phyloP scores from a whole-genome alignment of 805 yeast species.

The Pichia cabralensis region DNA sequence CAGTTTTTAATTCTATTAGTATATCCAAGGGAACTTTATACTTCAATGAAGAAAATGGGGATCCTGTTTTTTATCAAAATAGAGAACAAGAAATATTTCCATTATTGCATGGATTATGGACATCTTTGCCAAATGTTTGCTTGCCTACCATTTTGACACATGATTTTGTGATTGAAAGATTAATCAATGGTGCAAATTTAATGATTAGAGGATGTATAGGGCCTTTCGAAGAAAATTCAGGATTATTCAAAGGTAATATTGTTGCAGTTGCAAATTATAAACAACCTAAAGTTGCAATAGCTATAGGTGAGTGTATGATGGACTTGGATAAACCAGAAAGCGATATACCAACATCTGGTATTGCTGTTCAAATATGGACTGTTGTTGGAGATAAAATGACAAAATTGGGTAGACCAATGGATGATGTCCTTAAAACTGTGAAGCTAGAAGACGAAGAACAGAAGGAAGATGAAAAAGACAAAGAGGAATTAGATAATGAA shows the following conservation, averaged over 20 bases:
- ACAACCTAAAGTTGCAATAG: slow-evolving; percentile 54
- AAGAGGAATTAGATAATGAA: slow-evolving; percentile 12
- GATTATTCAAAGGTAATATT: slow-evolving; percentile 40
- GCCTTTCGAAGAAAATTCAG: slow-evolving; percentile 37
- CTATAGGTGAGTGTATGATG: slow-evolving; percentile 55
- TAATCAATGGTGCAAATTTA: slow-evolving; percentile 72
- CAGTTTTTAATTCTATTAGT: slow-evolving; percentile 47
- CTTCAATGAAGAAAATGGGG: slow-evolving; percentile 43
- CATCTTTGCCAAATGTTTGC: slow-evolving; percentile 19
- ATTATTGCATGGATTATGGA: slow-evolving; percentile 65
- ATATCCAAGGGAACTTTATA: slow-evolving; percentile 51
- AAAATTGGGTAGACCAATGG: slow-evolving; percentile 31
- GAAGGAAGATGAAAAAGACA: background rate
- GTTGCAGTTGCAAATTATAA: slow-evolving; percentile 64
- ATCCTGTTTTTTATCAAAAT: slow-evolving; percentile 61
- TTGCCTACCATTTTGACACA: slow-evolving; percentile 67
- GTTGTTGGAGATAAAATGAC: slow-evolving; percentile 56
- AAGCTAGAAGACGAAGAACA: background rate
- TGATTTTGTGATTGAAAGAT: slow-evolving; percentile 55
- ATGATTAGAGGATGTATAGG: slow-evolving; percentile 66
- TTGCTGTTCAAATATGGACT: slow-evolving; percentile 70
- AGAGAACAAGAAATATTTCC: slow-evolving; percentile 49
- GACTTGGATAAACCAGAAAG: slow-evolving; percentile 39
- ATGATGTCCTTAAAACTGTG: slow-evolving; percentile 1
- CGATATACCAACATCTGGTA: slow-evolving; percentile 54